Percentiles rank a stretch among this genome's conserved stretches.
Conservation (phyloP, 441 rosid species). For the Euphorbia celastroides region DNA sequence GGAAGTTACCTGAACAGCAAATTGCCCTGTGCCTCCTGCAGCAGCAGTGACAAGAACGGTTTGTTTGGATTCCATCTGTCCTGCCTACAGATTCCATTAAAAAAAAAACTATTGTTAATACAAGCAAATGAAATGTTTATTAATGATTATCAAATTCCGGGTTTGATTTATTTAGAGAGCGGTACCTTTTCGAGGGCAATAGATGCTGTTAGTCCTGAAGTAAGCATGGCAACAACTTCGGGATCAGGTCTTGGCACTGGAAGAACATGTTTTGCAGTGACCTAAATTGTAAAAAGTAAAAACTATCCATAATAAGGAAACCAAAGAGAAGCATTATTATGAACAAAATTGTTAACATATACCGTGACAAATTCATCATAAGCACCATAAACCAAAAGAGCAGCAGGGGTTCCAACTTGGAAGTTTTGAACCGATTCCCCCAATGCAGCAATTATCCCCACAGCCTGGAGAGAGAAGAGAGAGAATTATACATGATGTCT, state of each 20-base stretch:
- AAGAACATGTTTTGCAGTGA: conserved; percentile 69
- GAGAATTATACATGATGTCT: background rate
- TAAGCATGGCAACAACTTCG: conserved; percentile 98
- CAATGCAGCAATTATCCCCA: conserved; percentile 82
- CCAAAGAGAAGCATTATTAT: background rate
- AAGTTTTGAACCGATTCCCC: conserved; percentile 73
- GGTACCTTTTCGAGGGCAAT: conserved; percentile 88
- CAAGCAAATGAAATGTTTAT: conserved; percentile 6
- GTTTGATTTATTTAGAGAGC: conserved; percentile 5
- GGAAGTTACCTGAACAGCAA: conserved; percentile 80
- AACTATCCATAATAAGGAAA: conserved; percentile 13
- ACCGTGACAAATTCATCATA: conserved; percentile 80
- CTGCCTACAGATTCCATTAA: conserved; percentile 49
- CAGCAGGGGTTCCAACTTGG: conserved; percentile 94
- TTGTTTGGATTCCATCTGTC: conserved; percentile 81
- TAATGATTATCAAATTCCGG: background rate
- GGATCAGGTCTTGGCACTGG: conserved; percentile 95
- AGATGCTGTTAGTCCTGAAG: conserved; percentile 96
- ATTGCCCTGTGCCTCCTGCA: conserved; percentile 99
- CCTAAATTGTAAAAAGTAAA: conserved; percentile 35
- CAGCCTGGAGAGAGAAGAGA: conserved; percentile 64
- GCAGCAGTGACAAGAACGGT: conserved; percentile 95
- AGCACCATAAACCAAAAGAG: conserved; percentile 82
- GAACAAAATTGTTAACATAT: conserved; percentile 16
- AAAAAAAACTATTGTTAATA: conserved; percentile 15